These are phyloP conservation scores for Serendipita sp. DNA, from an alignment of 768 basidiomycete species.

Conservation along the genomic window DNA sequence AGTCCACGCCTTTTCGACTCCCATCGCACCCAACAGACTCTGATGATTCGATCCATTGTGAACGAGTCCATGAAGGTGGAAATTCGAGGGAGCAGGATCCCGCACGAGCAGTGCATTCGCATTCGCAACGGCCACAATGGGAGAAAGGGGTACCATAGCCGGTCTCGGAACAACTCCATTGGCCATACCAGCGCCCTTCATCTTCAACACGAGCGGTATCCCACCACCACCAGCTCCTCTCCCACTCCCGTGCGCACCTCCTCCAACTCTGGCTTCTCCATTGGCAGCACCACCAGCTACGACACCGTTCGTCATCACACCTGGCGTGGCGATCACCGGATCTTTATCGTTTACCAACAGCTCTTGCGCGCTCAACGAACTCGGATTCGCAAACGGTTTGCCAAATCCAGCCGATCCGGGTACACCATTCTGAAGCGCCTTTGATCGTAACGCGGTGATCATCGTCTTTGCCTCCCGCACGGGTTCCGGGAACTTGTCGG, in stretches of 20 bases:
- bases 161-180: background rate
- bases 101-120: background rate
- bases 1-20: background rate
- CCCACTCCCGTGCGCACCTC: background rate
- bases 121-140: background rate
- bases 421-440: background rate
- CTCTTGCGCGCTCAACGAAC: background rate
- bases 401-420: background rate
- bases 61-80: background rate
- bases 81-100: background rate
- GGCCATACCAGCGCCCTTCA: background rate
- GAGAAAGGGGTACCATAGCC: background rate
- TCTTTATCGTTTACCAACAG: background rate
- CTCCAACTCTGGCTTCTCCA: background rate
- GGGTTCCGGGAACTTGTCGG: conserved; percentile 37
- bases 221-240: background rate
- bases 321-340: background rate
- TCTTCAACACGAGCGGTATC: background rate
- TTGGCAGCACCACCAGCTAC: background rate
- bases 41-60: background rate
- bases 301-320: background rate
- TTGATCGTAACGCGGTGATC: background rate
- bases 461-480: background rate
- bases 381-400: background rate
- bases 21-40: background rate